A percentile compares a stretch with the other conserved stretches of the same genome.
Conservation (phyloP, 352 stramenopile genomes). For the Phytopythium kandeliae region DNA sequence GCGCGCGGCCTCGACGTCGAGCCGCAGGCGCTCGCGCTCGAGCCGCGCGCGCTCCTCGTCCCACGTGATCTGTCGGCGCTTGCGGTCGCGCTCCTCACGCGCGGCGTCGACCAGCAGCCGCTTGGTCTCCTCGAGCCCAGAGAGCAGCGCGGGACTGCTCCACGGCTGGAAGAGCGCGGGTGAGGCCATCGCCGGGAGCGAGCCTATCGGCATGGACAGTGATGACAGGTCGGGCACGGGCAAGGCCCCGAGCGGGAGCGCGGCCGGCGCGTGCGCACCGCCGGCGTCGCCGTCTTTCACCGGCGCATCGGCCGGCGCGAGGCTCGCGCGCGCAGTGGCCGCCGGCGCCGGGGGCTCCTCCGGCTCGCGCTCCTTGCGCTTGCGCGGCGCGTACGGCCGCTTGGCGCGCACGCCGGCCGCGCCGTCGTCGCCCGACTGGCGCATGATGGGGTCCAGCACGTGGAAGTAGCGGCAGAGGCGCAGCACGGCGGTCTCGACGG, state of each 20-base stretch:
- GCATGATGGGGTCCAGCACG: slow-evolving; percentile 54
- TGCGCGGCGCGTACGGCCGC: slow-evolving; percentile 19
- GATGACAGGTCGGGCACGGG: slow-evolving; percentile 2
- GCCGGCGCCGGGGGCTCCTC: too few relatives aligned
- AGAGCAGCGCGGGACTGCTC: slow-evolving; percentile 22
- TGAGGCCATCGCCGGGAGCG: slow-evolving; percentile 10
- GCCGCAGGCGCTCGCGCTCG: slow-evolving; percentile 60
- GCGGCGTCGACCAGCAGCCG: slow-evolving; percentile 41
- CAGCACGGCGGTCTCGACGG: slow-evolving; percentile 46
- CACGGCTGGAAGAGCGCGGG: slow-evolving; percentile 11
- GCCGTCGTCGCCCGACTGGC: slow-evolving; percentile 22
- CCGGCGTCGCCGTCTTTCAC: neutral
- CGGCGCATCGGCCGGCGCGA: too few relatives aligned
- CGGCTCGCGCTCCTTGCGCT: slow-evolving; percentile 9
- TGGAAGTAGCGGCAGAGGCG: slow-evolving; percentile 69
- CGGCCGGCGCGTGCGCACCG: neutral
- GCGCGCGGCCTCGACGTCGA: slow-evolving; percentile 45
- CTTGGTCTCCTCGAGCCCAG: slow-evolving; percentile 40
- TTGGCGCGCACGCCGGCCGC: slow-evolving; percentile 12
- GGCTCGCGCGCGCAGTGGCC: too few relatives aligned
- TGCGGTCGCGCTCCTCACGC: slow-evolving; percentile 59
- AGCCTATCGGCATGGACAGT: neutral
- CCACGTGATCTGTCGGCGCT: slow-evolving; percentile 49
- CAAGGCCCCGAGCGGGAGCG: neutral
- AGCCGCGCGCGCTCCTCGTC: slow-evolving; percentile 55